phyloP scores from a whole-genome alignment of 1,284 basidiomycete species.

The Microbotryomycetes sp. region DNA sequence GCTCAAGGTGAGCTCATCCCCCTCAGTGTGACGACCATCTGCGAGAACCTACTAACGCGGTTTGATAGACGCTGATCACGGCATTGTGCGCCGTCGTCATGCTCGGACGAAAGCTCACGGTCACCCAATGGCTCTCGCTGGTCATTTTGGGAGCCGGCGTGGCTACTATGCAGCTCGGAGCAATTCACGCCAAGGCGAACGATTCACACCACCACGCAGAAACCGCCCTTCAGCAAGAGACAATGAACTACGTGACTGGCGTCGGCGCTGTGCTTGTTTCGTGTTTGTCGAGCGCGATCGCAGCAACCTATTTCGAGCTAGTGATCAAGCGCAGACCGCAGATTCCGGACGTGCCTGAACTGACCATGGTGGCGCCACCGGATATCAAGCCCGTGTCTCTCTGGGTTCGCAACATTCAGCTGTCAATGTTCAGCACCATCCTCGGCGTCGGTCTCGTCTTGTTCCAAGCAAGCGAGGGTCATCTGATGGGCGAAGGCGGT shows the following conservation, averaged over 20 bases:
- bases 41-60: not conserved
- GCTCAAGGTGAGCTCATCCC: slow-evolving; percentile 40
- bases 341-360: slow-evolving; percentile 12
- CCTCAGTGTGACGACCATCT: too few relatives aligned
- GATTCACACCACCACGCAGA: slow-evolving; percentile 16
- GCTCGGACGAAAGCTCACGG: slow-evolving; percentile 38
- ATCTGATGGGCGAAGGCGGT: slow-evolving; percentile 11
- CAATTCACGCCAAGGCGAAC: slow-evolving; percentile 17
- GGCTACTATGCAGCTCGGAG: slow-evolving; percentile 41
- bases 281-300: slow-evolving; percentile 41
- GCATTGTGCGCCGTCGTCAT: slow-evolving; percentile 41
- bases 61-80: slow-evolving; percentile 39
- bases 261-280: slow-evolving; percentile 40
- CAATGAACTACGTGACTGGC: slow-evolving; percentile 39
- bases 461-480: slow-evolving; percentile 31
- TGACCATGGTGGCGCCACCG: slow-evolving; percentile 5
- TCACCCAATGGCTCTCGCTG: slow-evolving; percentile 40
- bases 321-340: slow-evolving; percentile 36
- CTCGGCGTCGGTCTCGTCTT: slow-evolving; percentile 38
- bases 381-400: slow-evolving; percentile 30
- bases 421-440: slow-evolving; percentile 38
- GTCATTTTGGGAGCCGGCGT: slow-evolving; percentile 40
- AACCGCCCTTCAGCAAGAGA: not conserved
- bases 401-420: slow-evolving; percentile 43
- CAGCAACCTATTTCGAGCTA: slow-evolving; percentile 42